A percentile compares a stretch with the other conserved stretches of the same genome.
phyloP scores from a whole-genome alignment of 768 basidiomycete species.

The Mycena vulgaris region DNA sequence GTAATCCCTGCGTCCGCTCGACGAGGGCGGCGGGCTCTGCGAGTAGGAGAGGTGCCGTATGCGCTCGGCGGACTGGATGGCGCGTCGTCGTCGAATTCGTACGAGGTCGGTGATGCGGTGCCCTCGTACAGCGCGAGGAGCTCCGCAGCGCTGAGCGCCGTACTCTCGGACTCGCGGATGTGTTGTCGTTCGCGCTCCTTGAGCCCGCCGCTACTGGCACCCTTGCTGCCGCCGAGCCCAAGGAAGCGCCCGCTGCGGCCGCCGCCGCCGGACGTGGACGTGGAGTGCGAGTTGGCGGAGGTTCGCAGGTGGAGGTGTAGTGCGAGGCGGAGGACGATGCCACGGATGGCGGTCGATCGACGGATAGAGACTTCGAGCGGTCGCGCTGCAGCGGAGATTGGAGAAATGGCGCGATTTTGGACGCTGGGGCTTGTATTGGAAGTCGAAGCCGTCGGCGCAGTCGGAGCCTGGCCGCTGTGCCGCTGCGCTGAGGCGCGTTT shows the following conservation, averaged over 20 bases:
- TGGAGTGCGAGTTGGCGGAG: background rate
- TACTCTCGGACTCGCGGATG: background rate
- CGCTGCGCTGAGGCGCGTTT: background rate
- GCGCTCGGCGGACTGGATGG: slow-evolving; percentile 39
- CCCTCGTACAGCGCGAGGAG: slow-evolving; percentile 29
- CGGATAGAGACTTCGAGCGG: background rate
- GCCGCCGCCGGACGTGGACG: background rate
- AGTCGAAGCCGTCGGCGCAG: background rate
- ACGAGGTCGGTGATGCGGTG: background rate
- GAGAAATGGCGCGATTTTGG: background rate
- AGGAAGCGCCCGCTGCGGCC: background rate
- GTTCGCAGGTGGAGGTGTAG: background rate
- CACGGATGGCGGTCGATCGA: background rate
- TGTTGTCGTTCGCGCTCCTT: background rate
- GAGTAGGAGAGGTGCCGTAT: slow-evolving; percentile 6
- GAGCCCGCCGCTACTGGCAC: background rate
- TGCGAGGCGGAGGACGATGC: background rate
- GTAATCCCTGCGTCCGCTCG: background rate
- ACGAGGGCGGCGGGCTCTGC: slow-evolving; percentile 3
- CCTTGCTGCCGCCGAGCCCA: background rate
- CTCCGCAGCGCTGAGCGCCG: slow-evolving; percentile 26
- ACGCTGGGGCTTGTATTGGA: background rate
- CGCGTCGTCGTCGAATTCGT: slow-evolving; percentile 5
- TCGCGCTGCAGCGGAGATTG: no score
- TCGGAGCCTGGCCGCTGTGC: background rate